Evolutionary conservation across 2,329 filamentous ascomycete genomes (phyloP), one percentile per base, ranked within the genome.

Genomic region (Exophiala sideris): DNA sequence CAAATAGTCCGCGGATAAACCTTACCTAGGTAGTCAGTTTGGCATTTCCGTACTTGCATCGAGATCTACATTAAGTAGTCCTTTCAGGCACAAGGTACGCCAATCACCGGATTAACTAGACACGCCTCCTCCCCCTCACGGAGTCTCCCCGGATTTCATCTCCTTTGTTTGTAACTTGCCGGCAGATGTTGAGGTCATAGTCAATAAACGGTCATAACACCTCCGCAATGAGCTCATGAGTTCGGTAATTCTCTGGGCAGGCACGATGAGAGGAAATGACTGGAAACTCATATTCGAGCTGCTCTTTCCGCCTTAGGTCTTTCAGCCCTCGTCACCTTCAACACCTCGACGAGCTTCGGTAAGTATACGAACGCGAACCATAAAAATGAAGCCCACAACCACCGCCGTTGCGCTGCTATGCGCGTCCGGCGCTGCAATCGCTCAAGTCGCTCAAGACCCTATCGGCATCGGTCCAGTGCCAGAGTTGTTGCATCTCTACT

Each of bases 401-500:
- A 11, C 11, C 11, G 14, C 14, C 35, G 10, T 38, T 16, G 35
- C 4, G 5, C 5, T 16, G 11, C 11, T 38, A 2, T 38, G 35
- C 21, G 18, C 9, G 16, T 16, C 39, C 1, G 16, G 12, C 10
- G 29, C 36, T 36, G 39, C 20, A 7, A 10, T 39, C 10, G 34
- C 34, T 29, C 52, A 58, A 49, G 18, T 10, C 44, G 18, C 20
- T 46, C 45, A 51, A 45, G 73, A 77, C 59, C 66, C 70, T 16
- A 68, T 68, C 12, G 57, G 64, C 10, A 65, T 67, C 14, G 77
- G 77, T 1, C 75, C 76, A 10, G 56, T 69, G 11, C 66, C 79
- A 5, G 77, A 81, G 55, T 56, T 78, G 24, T 71, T 75, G 1
- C 77, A 81, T 65, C 65, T 78, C 8, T 81, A 79, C 58, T 72